Percentiles rank a stretch among this genome's conserved stretches.
Conservation (phyloP, 176 grass and related monocot genomes). For the Raddia guianensis region DNA sequence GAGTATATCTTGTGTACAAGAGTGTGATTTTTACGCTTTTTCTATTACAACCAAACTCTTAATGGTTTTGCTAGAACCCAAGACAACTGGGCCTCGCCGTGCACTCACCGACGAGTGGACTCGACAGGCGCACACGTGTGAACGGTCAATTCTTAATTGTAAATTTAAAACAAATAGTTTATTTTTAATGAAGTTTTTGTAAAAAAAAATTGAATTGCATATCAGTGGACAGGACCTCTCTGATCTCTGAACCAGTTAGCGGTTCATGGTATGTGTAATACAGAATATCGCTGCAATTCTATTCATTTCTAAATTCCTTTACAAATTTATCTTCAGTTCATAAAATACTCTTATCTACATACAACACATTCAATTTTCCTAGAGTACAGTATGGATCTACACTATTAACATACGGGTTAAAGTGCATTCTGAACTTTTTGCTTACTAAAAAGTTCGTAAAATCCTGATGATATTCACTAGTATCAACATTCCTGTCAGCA, state of each 20-base stretch:
- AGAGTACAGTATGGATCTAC: neutral
- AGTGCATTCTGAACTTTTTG: neutral
- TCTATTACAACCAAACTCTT: neutral
- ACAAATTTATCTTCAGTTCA: conserved; percentile 9
- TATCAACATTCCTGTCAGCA: conserved; percentile 15
- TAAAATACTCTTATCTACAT: conserved; percentile 24
- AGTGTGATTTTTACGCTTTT: neutral
- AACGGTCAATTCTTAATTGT: neutral
- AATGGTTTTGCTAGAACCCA: neutral
- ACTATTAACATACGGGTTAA: neutral
- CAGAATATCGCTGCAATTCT: neutral
- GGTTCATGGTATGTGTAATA: neutral
- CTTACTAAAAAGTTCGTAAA: neutral
- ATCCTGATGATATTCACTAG: conserved; percentile 13
- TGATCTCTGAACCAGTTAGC: neutral
- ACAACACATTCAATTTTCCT: neutral
- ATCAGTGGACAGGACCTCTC: neutral
- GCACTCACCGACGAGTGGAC: no score
- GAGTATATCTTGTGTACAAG: neutral
- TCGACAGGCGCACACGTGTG: no score
- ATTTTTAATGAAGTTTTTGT: neutral
- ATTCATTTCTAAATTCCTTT: neutral
- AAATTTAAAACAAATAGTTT: neutral
- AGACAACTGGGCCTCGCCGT: no score
- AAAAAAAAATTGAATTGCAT: neutral